These are phyloP conservation scores for Paramyrothecium sp. DNA, from an alignment of 2,329 filamentous ascomycete species.

Conservation along the genomic window DNA sequence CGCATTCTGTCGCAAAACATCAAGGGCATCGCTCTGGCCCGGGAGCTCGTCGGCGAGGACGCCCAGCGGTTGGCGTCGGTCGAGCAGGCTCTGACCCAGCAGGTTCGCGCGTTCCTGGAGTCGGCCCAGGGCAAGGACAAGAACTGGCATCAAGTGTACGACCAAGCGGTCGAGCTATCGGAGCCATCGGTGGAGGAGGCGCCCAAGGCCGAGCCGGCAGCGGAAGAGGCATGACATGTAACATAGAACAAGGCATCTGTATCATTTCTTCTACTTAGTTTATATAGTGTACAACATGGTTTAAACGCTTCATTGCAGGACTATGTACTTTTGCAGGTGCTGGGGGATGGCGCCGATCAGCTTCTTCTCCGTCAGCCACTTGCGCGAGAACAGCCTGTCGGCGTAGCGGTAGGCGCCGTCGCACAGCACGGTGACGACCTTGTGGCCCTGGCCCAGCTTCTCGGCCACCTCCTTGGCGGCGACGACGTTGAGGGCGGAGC, in stretches of 20 bases:
- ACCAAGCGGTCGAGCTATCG: slow-evolving; percentile 1
- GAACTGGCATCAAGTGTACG: slow-evolving; percentile 21
- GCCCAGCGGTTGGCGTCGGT: slow-evolving; percentile 34
- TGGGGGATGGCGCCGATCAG: slow-evolving; percentile 78
- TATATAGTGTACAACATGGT: slow-evolving; percentile 22
- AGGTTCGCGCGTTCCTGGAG: slow-evolving; percentile 31
- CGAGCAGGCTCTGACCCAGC: slow-evolving; percentile 31
- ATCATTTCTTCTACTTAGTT: slow-evolving; percentile 18
- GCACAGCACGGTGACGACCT: slow-evolving; percentile 89
- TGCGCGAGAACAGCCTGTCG: slow-evolving; percentile 86
- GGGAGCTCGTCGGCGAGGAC: slow-evolving; percentile 33
- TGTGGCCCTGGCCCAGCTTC: slow-evolving; percentile 84
- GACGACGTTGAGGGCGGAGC: slow-evolving; percentile 90
- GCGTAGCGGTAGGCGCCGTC: slow-evolving; percentile 98
- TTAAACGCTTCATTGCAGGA: slow-evolving; percentile 61
- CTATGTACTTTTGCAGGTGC: slow-evolving; percentile 89
- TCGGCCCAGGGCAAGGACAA: slow-evolving; percentile 2
- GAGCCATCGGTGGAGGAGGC: neutral
- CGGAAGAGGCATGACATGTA: neutral
- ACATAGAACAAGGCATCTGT: slow-evolving; percentile 17
- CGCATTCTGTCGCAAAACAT: slow-evolving; percentile 27
- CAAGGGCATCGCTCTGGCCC: slow-evolving; percentile 43
- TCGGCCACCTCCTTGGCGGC: slow-evolving; percentile 92
- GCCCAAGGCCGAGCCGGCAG: neutral
- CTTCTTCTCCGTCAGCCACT: slow-evolving; percentile 87